Evolutionary conservation across 78 protist species (phyloP), one percentile per base, ranked within the genome.

Genomic region (Dictyostelium capitatum): DNA sequence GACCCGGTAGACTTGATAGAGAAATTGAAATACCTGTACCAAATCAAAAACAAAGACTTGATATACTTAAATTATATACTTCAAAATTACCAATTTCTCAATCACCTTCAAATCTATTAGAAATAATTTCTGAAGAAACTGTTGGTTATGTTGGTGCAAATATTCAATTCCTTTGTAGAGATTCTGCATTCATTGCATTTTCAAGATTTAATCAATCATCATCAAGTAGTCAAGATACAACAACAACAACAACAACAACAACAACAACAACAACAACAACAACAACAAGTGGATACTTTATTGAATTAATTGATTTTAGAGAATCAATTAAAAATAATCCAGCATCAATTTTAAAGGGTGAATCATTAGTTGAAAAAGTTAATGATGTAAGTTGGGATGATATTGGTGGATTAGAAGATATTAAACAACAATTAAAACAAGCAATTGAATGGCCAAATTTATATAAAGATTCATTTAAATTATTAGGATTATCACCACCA

Each of bases 401-500:
- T 65, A 97, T 97, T 20, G 98, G 98, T 46, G 98, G 98, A 3
- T 54, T 97, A 3, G 90, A 78, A 7, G 91, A 54, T 6, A 79
- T 90, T 0, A 81, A 74, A 51, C 48, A 89, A 48, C 77, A 80
- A 67, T 30, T 89, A 9, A 93, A 62, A 51, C 89, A 69, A 48
- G 89, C 96, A 19, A 89, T 95, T 56, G 96, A 90, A 54, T 91
- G 97, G 97, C 98, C 98, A 47, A 47, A 96, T 41, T 28, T 30
- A 6, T 67, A 80, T 43, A 82, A 96, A 37, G 95, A 59, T 4
- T 37, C 83, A 4, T 97, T 96, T 25, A 10, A n/a, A 46, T 28
- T 77, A 1, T 32, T 98, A 19, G 97, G 96, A n/a, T 79, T 98
- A 46, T 37, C 80, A 30, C 95, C 99, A 19, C 96, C 99, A 3